Base-by-base conservation (phyloP, 2,329 filamentous ascomycete genomes). In the Leptographium lundbergii region DNA sequence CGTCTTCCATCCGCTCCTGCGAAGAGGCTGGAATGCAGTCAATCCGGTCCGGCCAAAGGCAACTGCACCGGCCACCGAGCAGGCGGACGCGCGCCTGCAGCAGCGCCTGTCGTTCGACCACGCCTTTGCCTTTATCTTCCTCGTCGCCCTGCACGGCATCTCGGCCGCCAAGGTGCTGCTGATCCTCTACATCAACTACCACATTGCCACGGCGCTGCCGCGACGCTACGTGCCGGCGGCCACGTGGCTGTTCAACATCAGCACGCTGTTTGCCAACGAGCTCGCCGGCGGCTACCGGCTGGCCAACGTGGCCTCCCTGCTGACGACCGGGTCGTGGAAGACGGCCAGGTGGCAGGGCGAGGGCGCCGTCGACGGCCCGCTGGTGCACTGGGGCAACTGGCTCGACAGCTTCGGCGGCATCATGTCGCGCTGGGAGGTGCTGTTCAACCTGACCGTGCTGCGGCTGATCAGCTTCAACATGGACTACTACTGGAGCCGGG, bases 391-490 rank as follows among this genome's bases (percentile, higher is more conserved):
- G 77, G 91, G 85, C 9, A 75, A 77, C 51, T 88, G 82, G 75
- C 75, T 97, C 19, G 94, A 99, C 72, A 77, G 79, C 57, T 86
- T 87, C 64, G 85, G 89, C 9, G 94, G 94, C 0, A 75, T 99
- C n/a, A 85, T 95, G 69, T 78, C 86, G 0, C 82, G 92, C 61
- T 99, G 94, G 94, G 90, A 97, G 70, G 85, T 99, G n/a, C 79
- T 96, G 6, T 99, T 99, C 79, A 99, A 99, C 68, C 84, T 99
- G 62, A 96, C 92, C 3, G 86, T 97, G 29, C 75, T 99, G 59
- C 86, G 94, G 6, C 77, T 97, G 54, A 91, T 99, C 66, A 96
- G 92, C 70, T 99, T 96, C 79, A 97, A 97, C 70, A 73, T 99
- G 69, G 94, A 99, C 72, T 91, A 95, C 70, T 92, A 95, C 70